These are phyloP conservation scores for Cerrena zonata DNA, from an alignment of 1,284 basidiomycete genomes.

Conservation along the genomic window DNA sequence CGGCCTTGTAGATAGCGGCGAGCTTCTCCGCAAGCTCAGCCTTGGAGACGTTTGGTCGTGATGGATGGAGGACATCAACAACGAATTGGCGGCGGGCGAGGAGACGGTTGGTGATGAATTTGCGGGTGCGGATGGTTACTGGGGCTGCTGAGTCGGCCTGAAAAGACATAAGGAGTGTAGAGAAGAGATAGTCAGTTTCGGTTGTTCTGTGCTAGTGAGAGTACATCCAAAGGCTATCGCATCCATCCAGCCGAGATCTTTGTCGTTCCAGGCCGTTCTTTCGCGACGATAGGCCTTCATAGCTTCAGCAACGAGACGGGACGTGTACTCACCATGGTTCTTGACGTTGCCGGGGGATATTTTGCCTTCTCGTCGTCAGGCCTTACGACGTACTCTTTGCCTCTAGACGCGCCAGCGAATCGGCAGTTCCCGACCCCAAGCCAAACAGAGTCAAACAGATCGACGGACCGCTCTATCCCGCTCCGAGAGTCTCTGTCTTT, in stretches of 20 bases:
- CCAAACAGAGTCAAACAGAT: conserved; percentile 4
- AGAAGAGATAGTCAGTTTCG: not conserved
- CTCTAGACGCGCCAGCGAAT: conserved; percentile 2
- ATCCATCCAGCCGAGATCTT: conserved; percentile 31
- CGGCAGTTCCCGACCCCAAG: conserved; percentile 12
- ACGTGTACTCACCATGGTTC: conserved; percentile 30
- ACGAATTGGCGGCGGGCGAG: conserved; percentile 90
- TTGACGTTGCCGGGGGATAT: conserved; percentile 23
- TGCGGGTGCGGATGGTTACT: conserved; percentile 95
- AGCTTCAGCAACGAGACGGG: conserved; percentile 14
- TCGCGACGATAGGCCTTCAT: conserved; percentile 9
- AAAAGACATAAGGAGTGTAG: conserved; percentile 13
- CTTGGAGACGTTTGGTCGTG: conserved; percentile 91
- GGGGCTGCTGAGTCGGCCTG: conserved; percentile 83
- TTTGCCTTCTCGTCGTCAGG: conserved; percentile 28
- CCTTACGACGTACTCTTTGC: conserved; percentile 10
- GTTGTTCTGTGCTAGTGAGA: conserved; percentile 3
- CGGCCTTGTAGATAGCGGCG: conserved; percentile 70
- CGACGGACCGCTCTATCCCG: not conserved
- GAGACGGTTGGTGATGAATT: conserved; percentile 99
- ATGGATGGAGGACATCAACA: conserved; percentile 93
- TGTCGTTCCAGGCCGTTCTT: conserved; percentile 13
- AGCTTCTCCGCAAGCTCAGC: conserved; percentile 92
- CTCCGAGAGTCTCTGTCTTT: too few species aligned
- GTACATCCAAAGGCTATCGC: conserved; percentile 27